Conservation (phyloP, 2,329 filamentous ascomycete genomes). For the Grosmannia huntii region DNA sequence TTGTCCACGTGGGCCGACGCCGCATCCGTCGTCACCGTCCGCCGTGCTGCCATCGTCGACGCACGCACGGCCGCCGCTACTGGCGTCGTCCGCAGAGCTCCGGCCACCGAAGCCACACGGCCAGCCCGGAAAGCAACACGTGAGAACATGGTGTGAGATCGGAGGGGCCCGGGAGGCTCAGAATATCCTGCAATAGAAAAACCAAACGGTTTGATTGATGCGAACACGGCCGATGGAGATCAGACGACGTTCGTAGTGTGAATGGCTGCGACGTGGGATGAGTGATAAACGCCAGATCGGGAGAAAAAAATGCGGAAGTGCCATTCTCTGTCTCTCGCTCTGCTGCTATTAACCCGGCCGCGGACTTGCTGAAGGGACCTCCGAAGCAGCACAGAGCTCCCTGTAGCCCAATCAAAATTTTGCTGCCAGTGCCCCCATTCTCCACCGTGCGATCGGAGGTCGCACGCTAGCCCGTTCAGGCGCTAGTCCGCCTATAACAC, state of each 20-base stretch:
- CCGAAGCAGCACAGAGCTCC: not conserved
- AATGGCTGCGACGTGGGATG: not conserved
- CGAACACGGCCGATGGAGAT: not conserved
- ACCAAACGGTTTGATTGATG: not conserved
- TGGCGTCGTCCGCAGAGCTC: conserved; percentile 2
- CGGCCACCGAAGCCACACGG: conserved; percentile 28
- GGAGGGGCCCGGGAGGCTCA: not conserved
- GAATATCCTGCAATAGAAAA: too few species aligned
- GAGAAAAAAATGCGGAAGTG: not conserved
- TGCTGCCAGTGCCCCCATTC: not conserved
- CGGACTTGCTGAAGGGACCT: not conserved
- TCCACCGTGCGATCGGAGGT: not conserved
- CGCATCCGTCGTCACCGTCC: conserved; percentile 88
- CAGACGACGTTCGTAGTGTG: not conserved
- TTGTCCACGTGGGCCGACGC: conserved; percentile 83
- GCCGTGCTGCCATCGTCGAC: conserved; percentile 31
- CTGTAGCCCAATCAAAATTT: not conserved
- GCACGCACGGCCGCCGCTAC: conserved; percentile 1
- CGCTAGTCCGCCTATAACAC: not conserved
- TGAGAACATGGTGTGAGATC: conserved; percentile 49
- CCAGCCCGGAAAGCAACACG: conserved; percentile 52
- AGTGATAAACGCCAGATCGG: conserved; percentile 1
- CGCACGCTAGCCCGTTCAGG: not conserved
- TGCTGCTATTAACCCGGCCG: not conserved
- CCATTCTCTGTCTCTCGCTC: not conserved